Evolutionary conservation across 2,329 filamentous ascomycete species (phyloP).

Genomic region (Teratosphaeria pseudoeucalypti): DNA sequence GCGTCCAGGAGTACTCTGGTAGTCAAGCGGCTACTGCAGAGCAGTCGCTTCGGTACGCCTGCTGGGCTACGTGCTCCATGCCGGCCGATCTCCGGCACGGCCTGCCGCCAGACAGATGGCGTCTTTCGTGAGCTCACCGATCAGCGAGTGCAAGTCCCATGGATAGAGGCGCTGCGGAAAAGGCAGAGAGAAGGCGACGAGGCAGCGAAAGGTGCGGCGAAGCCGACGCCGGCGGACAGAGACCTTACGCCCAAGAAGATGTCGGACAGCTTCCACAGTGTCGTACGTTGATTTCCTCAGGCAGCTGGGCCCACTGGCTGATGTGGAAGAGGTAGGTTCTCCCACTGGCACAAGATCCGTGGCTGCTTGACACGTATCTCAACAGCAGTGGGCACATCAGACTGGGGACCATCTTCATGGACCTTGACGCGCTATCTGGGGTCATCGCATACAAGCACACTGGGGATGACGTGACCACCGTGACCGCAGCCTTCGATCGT

Average conservation of each 20-base stretch:
- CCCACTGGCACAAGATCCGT: conserved; percentile 62
- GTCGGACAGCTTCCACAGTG: conserved; percentile 59
- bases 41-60: background rate
- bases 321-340: conserved; percentile 42
- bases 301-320: conserved; percentile 12
- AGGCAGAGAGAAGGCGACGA: conserved; percentile 33
- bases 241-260: conserved; percentile 57
- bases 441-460: conserved; percentile 67
- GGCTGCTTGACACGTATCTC: conserved; percentile 67
- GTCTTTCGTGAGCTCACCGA: conserved; percentile 51
- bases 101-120: conserved; percentile 38
- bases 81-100: conserved; percentile 10
- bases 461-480: conserved; percentile 52
- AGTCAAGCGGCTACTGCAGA: background rate
- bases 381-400: conserved; percentile 66
- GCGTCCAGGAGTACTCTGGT: background rate
- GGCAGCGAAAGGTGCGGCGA: conserved; percentile 22
- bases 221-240: conserved; percentile 34
- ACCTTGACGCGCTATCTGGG: conserved; percentile 66
- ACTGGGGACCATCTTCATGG: conserved; percentile 67
- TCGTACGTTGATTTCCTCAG: conserved; percentile 32
- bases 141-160: conserved; percentile 54
- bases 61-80: background rate
- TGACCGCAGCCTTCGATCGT: conserved; percentile 54
- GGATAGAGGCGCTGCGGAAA: conserved; percentile 54